A percentile compares a stretch with the other conserved stretches of the same genome.
Conservation (phyloP, 192 early-diverging fungal genomes). For the Oehlia diaphana region DNA sequence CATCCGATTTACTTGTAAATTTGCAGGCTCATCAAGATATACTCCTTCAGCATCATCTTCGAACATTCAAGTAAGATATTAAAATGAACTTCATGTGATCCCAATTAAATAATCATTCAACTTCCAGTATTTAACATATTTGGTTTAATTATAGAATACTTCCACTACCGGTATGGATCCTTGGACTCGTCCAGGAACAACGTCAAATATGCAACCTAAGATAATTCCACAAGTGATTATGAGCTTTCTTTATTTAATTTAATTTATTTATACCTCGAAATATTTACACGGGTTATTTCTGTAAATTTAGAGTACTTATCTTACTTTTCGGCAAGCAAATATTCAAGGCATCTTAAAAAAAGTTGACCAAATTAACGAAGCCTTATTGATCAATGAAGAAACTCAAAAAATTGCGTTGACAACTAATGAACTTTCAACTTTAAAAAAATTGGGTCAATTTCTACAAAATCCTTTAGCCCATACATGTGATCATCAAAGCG, state of each 20-base stretch:
- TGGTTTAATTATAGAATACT: conserved; percentile 17
- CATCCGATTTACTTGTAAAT: conserved; percentile 29
- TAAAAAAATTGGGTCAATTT: conserved; percentile 45
- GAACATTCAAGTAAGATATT: neutral
- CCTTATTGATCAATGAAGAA: conserved; percentile 35
- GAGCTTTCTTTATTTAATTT: neutral
- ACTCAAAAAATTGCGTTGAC: conserved; percentile 19
- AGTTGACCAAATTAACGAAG: conserved; percentile 66
- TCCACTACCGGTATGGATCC: conserved; percentile 19
- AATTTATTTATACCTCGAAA: neutral
- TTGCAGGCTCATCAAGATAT: conserved; percentile 60
- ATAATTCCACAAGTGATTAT: conserved; percentile 32
- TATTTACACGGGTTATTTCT: conserved; percentile 5
- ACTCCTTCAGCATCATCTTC: conserved; percentile 45
- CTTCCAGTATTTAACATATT: neutral
- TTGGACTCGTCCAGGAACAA: conserved; percentile 35
- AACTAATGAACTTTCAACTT: conserved; percentile 25
- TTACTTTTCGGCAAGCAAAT: conserved; percentile 74
- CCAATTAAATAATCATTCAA: neutral
- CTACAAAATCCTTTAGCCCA: conserved; percentile 35
- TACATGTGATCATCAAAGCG: conserved; percentile 25
- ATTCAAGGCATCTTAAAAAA: conserved; percentile 72
- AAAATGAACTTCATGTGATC: neutral
- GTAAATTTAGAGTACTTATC: conserved; percentile 42
- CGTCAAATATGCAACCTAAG: conserved; percentile 20